Percentiles rank a stretch among this genome's conserved stretches.
Evolutionary conservation across 257 asterid genomes (phyloP).

Genomic region (Orobanche coerulescens): DNA sequence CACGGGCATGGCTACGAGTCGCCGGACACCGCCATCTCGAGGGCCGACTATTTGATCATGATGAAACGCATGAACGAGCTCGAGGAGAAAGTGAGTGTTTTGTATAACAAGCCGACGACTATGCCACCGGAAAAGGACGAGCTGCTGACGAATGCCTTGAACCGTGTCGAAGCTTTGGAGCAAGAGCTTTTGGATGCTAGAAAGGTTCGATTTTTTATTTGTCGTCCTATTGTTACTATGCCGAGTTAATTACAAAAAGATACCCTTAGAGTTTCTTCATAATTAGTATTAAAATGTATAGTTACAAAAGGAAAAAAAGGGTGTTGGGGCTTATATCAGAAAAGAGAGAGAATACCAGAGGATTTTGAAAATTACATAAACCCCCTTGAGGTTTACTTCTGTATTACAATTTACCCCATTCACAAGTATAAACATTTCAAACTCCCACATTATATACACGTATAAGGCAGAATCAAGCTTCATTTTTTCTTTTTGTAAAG

Average conservation of each 20-base stretch:
- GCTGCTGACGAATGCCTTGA: slow-evolving; percentile 54
- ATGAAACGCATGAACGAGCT: slow-evolving; percentile 83
- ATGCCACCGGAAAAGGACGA: slow-evolving; percentile 87
- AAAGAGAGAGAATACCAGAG: too few relatives aligned
- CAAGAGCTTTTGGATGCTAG: slow-evolving; percentile 69
- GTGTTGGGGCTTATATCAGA: too few relatives aligned
- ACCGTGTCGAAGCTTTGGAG: slow-evolving; percentile 60
- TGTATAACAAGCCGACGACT: slow-evolving; percentile 42
- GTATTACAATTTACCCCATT: too few relatives aligned
- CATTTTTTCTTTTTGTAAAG: too few relatives aligned
- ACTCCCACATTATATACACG: too few relatives aligned
- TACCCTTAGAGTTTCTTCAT: too few relatives aligned
- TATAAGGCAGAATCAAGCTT: too few relatives aligned
- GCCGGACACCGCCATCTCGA: slow-evolving; percentile 47
- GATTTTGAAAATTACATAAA: too few relatives aligned
- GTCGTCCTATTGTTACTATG: background rate
- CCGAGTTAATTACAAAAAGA: background rate
- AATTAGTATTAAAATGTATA: too few relatives aligned
- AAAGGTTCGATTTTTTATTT: slow-evolving; percentile 34
- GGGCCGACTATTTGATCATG: slow-evolving; percentile 68
- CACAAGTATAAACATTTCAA: too few relatives aligned
- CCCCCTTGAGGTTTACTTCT: too few relatives aligned
- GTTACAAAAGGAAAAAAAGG: too few relatives aligned
- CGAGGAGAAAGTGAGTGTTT: slow-evolving; percentile 59
- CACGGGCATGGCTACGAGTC: slow-evolving; percentile 22